Percentiles rank a stretch among this genome's conserved stretches.
Conservation (phyloP, 2,329 filamentous ascomycete genomes). For the Epichloe typhina region DNA sequence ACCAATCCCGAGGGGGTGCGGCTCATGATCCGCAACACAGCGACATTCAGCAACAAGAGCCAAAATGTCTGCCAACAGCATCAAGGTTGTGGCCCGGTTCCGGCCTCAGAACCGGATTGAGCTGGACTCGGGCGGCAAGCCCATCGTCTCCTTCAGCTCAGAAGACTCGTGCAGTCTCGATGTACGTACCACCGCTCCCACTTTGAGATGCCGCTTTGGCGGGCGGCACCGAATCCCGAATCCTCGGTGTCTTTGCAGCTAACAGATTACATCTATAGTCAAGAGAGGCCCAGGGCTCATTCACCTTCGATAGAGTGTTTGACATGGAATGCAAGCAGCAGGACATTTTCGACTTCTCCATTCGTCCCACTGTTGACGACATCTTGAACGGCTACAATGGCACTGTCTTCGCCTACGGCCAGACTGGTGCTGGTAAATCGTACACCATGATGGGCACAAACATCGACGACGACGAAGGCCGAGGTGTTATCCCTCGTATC, state of each 20-base stretch:
- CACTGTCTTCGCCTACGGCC: slow-evolving; percentile 95
- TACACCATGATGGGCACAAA: slow-evolving; percentile 80
- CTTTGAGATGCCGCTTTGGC: neutral
- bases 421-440: slow-evolving; percentile 96
- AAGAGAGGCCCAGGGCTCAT: slow-evolving; percentile 67
- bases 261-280: slow-evolving; percentile 41
- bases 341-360: slow-evolving; percentile 97
- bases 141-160: slow-evolving; percentile 78
- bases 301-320: slow-evolving; percentile 97
- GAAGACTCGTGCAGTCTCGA: slow-evolving; percentile 80
- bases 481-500: slow-evolving; percentile 93
- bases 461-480: slow-evolving; percentile 77
- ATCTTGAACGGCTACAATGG: slow-evolving; percentile 99
- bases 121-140: slow-evolving; percentile 76
- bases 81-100: slow-evolving; percentile 94
- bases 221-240: neutral
- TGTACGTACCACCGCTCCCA: slow-evolving; percentile 32
- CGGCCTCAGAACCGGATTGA: slow-evolving; percentile 94
- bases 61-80: slow-evolving; percentile 50
- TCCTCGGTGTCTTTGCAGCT: slow-evolving; percentile 7
- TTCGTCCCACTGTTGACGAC: slow-evolving; percentile 89
- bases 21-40: slow-evolving; percentile 7
- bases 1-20: slow-evolving; percentile 3
- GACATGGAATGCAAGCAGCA: slow-evolving; percentile 81
- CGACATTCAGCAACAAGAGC: slow-evolving; percentile 5